Conservation (phyloP, 2,329 filamentous ascomycete species). For the Dothistroma pini region DNA sequence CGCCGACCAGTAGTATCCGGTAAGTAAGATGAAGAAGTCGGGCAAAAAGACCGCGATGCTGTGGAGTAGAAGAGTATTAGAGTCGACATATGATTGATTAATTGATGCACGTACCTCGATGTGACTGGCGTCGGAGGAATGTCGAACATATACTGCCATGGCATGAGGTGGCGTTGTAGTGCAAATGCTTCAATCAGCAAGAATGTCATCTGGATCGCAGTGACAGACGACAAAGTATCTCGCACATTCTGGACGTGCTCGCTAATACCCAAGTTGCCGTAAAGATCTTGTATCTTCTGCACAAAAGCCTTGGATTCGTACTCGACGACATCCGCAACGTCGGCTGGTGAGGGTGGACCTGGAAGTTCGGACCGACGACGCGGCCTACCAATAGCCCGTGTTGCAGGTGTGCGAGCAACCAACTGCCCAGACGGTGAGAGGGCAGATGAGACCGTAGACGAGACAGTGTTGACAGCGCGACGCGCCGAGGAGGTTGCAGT, state of each 20-base stretch:
- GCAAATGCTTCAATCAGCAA: slow-evolving; percentile 66
- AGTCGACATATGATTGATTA: neutral
- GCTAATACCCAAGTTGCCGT: slow-evolving; percentile 63
- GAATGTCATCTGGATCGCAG: slow-evolving; percentile 66
- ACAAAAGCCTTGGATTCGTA: slow-evolving; percentile 64
- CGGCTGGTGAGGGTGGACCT: slow-evolving; percentile 64
- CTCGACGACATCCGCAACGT: slow-evolving; percentile 73
- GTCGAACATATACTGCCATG: slow-evolving; percentile 68
- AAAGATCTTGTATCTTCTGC: slow-evolving; percentile 60
- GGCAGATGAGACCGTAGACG: slow-evolving; percentile 9
- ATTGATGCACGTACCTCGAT: slow-evolving; percentile 23
- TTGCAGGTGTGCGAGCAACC: slow-evolving; percentile 26
- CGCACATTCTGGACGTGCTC: slow-evolving; percentile 64
- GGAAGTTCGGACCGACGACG: slow-evolving; percentile 51
- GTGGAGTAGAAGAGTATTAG: neutral
- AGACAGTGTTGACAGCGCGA: slow-evolving; percentile 16
- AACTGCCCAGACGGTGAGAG: slow-evolving; percentile 19
- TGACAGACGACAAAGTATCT: slow-evolving; percentile 67
- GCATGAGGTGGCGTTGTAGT: slow-evolving; percentile 67
- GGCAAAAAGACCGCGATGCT: slow-evolving; percentile 63
- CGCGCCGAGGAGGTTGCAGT: slow-evolving; percentile 14
- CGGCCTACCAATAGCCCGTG: slow-evolving; percentile 13
- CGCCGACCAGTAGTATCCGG: slow-evolving; percentile 68
- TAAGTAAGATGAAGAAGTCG: slow-evolving; percentile 75
- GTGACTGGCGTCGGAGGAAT: slow-evolving; percentile 52